phyloP scores from a whole-genome alignment of 192 early-diverging fungal genomes.

The Gigaspora rosea region DNA sequence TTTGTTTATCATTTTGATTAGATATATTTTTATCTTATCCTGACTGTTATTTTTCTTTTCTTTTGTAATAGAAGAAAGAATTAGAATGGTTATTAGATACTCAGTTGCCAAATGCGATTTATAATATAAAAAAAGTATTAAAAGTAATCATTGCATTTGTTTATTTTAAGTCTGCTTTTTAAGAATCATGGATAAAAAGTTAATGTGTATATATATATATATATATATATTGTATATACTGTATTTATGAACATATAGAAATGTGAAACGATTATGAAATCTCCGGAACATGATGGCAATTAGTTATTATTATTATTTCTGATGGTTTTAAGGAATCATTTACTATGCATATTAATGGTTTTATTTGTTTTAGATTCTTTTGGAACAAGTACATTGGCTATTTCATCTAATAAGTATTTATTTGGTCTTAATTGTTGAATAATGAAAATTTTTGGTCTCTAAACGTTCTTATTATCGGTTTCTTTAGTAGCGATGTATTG shows the following conservation, averaged over 20 bases:
- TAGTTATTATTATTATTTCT: neutral
- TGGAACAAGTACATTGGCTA: no score
- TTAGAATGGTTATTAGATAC: slow-evolving; percentile 24
- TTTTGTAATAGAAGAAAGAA: slow-evolving; percentile 11
- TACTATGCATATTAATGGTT: neutral
- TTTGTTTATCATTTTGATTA: no score
- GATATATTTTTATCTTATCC: no score
- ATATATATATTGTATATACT: no score
- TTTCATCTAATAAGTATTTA: no score
- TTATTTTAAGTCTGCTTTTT: no score
- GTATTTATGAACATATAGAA: slow-evolving; percentile 9
- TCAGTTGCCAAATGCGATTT: slow-evolving; percentile 17
- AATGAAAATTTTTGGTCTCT: no score
- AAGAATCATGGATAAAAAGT: no score
- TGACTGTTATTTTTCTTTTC: neutral
- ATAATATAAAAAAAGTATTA: slow-evolving; percentile 19
- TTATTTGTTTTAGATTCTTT: neutral
- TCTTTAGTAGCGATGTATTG: no score
- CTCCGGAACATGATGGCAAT: slow-evolving; percentile 11
- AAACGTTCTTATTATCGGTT: no score
- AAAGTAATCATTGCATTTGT: neutral
- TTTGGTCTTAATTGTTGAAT: no score
- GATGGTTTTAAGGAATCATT: neutral
- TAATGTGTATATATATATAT: no score
- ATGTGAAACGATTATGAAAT: slow-evolving; percentile 26